Conservation (phyloP, 768 basidiomycete species). For the Termitomyces sp. region DNA sequence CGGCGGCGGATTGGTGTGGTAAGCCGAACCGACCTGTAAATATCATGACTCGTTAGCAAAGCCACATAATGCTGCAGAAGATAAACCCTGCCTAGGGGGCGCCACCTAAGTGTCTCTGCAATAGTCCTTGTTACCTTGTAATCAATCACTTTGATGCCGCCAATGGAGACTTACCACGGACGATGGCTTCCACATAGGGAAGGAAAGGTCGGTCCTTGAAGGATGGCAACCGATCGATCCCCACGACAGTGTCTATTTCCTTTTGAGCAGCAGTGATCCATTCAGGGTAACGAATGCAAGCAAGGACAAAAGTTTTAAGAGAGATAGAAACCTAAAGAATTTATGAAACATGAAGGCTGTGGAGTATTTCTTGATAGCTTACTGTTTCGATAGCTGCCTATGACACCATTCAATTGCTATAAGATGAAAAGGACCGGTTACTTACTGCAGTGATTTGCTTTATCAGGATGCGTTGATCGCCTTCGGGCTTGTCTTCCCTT, state of each 20-base stretch:
- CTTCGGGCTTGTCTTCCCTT: not conserved
- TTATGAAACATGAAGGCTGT: not conserved
- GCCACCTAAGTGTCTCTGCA: not conserved
- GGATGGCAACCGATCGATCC: not conserved
- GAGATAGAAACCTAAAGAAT: not conserved
- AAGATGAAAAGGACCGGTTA: not conserved
- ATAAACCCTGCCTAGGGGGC: not conserved
- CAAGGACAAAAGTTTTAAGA: not conserved
- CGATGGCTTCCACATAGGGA: not conserved
- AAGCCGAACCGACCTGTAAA: not conserved
- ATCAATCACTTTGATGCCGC: too few relatives aligned
- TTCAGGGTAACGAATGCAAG: not conserved
- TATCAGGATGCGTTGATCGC: not conserved
- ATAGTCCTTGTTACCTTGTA: not conserved
- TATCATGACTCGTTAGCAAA: not conserved
- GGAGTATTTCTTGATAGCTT: not conserved
- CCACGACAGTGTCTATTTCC: not conserved
- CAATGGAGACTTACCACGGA: not conserved
- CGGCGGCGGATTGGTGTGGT: not conserved
- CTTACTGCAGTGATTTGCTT: not conserved
- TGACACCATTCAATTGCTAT: too few relatives aligned
- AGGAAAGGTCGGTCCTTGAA: not conserved
- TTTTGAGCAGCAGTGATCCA: not conserved
- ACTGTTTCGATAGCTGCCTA: not conserved
- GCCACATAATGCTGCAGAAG: not conserved